Base-by-base conservation (phyloP, 192 early-diverging fungal species). In the Backusella westeae region DNA sequence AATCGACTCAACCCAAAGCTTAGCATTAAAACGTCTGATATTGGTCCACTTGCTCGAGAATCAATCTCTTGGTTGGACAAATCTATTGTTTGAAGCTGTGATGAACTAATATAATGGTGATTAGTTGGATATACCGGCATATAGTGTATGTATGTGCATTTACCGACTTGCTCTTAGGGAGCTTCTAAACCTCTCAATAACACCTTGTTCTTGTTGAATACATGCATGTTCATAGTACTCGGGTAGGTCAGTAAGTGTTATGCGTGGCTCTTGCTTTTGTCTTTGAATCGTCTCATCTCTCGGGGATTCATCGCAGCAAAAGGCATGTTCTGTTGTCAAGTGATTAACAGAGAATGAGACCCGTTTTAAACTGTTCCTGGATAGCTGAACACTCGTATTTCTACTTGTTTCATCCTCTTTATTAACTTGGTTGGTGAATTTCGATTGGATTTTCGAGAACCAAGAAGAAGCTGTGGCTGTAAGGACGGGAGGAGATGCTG, bases 1-100 rank as follows among this genome's bases (percentile, higher is more conserved):
- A 95, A 84, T 67, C 86, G 85, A 69, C 72, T 79, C 29, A 95
- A 80, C 26, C 93, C 92, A 87, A 91, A 92, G 70, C 91, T 88
- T 21, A 94, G 81, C n/a, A 89, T 89, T 19, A 95, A 82, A 66
- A 94, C 89, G 66, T 94, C 93, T n/a, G 92, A 89, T 78, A 95
- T 86, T 68, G 93, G 90, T 10, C 88, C 88, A 41, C 91, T 86
- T 49, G 85, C 79, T 23, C 81, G 84, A 10, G 86, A 85, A 71
- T 83, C 78, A 36, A 94, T 79, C 17, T 77, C 78, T 46, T 89
- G 36, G 15, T 75, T 77, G 34, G 76, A 78, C 34, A 81, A 71
- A 44, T 81, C 76, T 19, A 81, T 67, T 8, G 67, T 29, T 19
- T 73, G 72, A 38, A 81, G 67, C 1, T 38, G 69, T 0, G 73